Percentiles rank a stretch among this genome's conserved stretches.
Evolutionary conservation across 306 rosid species (phyloP).

Genomic region (Dicorynia guianensis): DNA sequence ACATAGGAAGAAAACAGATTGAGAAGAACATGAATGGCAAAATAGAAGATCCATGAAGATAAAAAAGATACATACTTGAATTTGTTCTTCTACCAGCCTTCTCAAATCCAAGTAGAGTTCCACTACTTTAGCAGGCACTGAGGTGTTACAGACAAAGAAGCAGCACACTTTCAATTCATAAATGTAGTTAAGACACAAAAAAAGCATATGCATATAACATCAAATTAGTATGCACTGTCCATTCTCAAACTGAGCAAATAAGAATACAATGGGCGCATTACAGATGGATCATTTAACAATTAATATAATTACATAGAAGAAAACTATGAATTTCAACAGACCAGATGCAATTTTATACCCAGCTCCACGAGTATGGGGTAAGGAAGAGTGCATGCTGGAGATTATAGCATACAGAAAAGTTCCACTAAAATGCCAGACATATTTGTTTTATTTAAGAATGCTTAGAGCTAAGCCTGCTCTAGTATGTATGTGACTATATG

Average conservation of each 20-base stretch:
- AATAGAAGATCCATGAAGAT: constrained; percentile 29
- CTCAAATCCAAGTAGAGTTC: constrained; percentile 85
- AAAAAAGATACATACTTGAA: constrained; percentile 58
- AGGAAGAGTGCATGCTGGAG: background rate
- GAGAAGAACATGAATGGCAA: constrained; percentile 1
- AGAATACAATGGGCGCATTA: background rate
- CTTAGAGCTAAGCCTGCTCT: background rate
- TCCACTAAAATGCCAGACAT: background rate
- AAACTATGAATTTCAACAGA: background rate
- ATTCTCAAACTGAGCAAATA: background rate
- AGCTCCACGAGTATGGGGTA: background rate
- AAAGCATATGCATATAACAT: background rate
- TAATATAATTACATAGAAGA: background rate
- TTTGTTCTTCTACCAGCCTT: constrained; percentile 81
- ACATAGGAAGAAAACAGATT: background rate
- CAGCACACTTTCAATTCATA: constrained; percentile 29
- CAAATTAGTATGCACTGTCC: background rate
- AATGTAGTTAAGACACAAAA: background rate
- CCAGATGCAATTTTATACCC: background rate
- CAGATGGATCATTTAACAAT: background rate
- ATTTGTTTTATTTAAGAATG: background rate
- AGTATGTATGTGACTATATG: background rate
- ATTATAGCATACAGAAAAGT: background rate
- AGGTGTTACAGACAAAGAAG: constrained; percentile 38
- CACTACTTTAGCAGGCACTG: constrained; percentile 87